Evolutionary conservation across 805 yeast genomes (phyloP).

Genomic region (Diddensiella caesifluorescens): DNA sequence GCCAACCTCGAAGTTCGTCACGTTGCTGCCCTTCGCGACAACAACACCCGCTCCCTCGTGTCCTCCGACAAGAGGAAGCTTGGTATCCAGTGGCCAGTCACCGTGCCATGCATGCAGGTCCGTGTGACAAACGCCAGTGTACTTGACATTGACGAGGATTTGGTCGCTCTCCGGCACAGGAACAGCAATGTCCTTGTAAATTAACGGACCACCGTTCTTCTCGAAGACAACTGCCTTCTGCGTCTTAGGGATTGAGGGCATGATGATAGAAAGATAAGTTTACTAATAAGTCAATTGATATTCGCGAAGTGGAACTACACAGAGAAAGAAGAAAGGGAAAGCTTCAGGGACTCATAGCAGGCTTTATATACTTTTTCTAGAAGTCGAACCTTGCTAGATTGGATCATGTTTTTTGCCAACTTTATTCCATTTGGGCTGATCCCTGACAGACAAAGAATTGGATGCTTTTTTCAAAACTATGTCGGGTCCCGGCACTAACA

Average conservation of each 20-base stretch:
- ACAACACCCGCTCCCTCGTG: slow-evolving; percentile 89
- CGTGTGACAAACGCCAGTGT: slow-evolving; percentile 91
- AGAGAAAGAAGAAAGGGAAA: no score
- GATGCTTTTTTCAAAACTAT: no score
- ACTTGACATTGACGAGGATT: slow-evolving; percentile 72
- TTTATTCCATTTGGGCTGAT: no score
- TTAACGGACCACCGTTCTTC: slow-evolving; percentile 56
- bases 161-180: slow-evolving; percentile 75
- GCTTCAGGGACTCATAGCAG: no score
- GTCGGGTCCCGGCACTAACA: no score
- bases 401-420: no score
- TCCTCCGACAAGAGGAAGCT: slow-evolving; percentile 77
- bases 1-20: slow-evolving; percentile 66
- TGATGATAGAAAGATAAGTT: not conserved
- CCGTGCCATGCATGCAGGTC: slow-evolving; percentile 94
- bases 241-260: slow-evolving; percentile 46
- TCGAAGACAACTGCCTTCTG: slow-evolving; percentile 72
- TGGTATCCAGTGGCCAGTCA: slow-evolving; percentile 80
- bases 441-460: slow-evolving; percentile 1
- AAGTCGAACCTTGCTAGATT: no score
- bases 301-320: no score
- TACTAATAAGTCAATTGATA: no score
- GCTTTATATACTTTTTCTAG: no score
- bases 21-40: slow-evolving; percentile 68
- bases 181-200: slow-evolving; percentile 70